Percentiles rank a stretch among this genome's conserved stretches.
phyloP scores from a whole-genome alignment of 129 eudicot species.

The Flaveria bidentis region DNA sequence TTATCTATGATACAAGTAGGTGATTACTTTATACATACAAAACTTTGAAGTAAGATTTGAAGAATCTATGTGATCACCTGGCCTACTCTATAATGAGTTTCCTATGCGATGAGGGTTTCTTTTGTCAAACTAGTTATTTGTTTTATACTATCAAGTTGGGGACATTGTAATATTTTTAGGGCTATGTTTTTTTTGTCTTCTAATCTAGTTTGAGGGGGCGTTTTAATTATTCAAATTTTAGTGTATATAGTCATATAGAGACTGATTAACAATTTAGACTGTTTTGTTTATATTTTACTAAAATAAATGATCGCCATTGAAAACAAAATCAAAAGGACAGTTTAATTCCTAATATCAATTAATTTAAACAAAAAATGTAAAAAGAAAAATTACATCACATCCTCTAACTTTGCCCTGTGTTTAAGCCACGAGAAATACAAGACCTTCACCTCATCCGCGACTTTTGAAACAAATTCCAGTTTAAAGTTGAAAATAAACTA shows the following conservation, averaged over 20 bases:
- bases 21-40: background rate
- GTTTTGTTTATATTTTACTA: background rate
- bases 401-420: too few relatives aligned
- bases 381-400: too few relatives aligned
- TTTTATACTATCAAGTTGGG: slow-evolving; percentile 24
- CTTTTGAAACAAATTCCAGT: too few relatives aligned
- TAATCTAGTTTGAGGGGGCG: background rate
- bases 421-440: too few relatives aligned
- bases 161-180: slow-evolving; percentile 13
- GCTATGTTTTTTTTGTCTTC: slow-evolving; percentile 23
- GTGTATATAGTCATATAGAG: too few relatives aligned
- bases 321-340: too few relatives aligned
- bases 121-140: slow-evolving; percentile 30
- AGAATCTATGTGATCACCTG: slow-evolving; percentile 10
- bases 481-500: too few relatives aligned
- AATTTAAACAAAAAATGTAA: background rate
- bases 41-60: slow-evolving; percentile 18
- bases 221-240: background rate
- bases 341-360: background rate
- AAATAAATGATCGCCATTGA: too few relatives aligned
- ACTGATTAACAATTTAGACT: background rate
- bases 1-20: background rate
- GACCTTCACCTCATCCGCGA: too few relatives aligned
- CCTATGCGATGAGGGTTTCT: background rate
- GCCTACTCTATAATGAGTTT: slow-evolving; percentile 17